Evolutionary conservation across 2,329 filamentous ascomycete genomes (phyloP).

Genomic region (Helotiales sp.): DNA sequence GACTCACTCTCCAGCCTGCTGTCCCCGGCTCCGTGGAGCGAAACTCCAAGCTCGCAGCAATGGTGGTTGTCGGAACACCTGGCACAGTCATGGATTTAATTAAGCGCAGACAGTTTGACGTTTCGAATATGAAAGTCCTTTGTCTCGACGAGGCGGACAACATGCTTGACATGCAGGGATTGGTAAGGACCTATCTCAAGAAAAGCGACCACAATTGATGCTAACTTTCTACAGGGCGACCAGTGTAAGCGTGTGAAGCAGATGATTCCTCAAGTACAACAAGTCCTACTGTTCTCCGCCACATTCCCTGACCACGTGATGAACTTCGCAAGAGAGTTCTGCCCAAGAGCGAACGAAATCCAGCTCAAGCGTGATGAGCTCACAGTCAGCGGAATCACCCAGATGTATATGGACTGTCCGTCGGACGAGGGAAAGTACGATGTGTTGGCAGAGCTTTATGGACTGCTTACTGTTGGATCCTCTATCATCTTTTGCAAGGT

Average conservation of each 20-base stretch:
- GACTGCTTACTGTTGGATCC: slow-evolving; percentile 92
- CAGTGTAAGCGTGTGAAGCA: slow-evolving; percentile 89
- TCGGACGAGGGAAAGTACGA: slow-evolving; percentile 82
- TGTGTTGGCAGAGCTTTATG: slow-evolving; percentile 88
- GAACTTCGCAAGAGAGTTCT: slow-evolving; percentile 79
- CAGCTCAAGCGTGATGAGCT: slow-evolving; percentile 87
- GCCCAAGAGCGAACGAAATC: slow-evolving; percentile 82
- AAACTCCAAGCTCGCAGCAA: slow-evolving; percentile 67
- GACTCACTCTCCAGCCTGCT: slow-evolving; percentile 75
- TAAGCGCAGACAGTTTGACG: slow-evolving; percentile 71
- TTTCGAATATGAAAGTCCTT: slow-evolving; percentile 72
- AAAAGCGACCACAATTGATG: too few relatives aligned
- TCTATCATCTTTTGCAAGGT: slow-evolving; percentile 98
- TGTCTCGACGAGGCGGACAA: slow-evolving; percentile 98
- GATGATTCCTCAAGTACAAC: slow-evolving; percentile 74
- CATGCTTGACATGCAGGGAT: slow-evolving; percentile 94
- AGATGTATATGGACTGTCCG: slow-evolving; percentile 95
- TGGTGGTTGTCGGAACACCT: slow-evolving; percentile 89
- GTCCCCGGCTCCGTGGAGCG: slow-evolving; percentile 76
- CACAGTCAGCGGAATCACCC: slow-evolving; percentile 95
- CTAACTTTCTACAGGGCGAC: too few relatives aligned
- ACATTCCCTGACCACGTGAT: slow-evolving; percentile 92
- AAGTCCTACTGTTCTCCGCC: slow-evolving; percentile 93
- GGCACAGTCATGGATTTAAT: slow-evolving; percentile 91
- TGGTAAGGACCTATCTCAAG: too few relatives aligned